phyloP scores from a whole-genome alignment of 441 rosid genomes.

The Populus hybrid region DNA sequence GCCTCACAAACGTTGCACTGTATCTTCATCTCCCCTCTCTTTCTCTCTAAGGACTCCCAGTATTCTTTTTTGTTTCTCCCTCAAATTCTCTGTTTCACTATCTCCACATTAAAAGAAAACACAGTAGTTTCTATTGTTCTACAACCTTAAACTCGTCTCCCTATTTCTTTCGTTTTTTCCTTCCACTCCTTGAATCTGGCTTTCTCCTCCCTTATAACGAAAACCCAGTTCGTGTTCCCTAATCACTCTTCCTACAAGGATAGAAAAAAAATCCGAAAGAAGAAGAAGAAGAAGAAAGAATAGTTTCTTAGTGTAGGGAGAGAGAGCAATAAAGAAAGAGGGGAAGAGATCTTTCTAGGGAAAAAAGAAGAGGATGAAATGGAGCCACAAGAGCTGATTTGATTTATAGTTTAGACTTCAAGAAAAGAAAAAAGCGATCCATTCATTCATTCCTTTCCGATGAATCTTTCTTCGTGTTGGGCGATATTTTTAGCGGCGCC shows the following conservation, averaged over 20 bases:
- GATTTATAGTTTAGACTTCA: not conserved
- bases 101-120: too few species aligned
- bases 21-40: slow-evolving; percentile 58
- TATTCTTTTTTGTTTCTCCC: not conserved
- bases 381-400: slow-evolving; percentile 10
- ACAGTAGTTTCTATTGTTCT: not conserved
- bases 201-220: not conserved
- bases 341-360: not conserved
- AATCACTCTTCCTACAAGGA: not conserved
- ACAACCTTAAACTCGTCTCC: not conserved
- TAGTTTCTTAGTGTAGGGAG: too few species aligned
- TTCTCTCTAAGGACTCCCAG: not conserved
- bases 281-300: too few species aligned
- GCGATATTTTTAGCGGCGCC: too few species aligned
- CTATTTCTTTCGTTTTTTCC: not conserved
- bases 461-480: too few species aligned
- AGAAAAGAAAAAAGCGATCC: not conserved
- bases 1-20: slow-evolving; percentile 95
- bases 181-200: not conserved
- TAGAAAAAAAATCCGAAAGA: too few species aligned
- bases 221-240: not conserved
- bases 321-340: too few species aligned
- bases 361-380: slow-evolving; percentile 18
- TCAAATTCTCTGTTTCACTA: not conserved
- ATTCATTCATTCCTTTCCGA: too few species aligned